Percentiles rank a stretch among this genome's conserved stretches.
Conservation (phyloP, 2,329 filamentous ascomycete species). For the Trichothecium roseum region DNA sequence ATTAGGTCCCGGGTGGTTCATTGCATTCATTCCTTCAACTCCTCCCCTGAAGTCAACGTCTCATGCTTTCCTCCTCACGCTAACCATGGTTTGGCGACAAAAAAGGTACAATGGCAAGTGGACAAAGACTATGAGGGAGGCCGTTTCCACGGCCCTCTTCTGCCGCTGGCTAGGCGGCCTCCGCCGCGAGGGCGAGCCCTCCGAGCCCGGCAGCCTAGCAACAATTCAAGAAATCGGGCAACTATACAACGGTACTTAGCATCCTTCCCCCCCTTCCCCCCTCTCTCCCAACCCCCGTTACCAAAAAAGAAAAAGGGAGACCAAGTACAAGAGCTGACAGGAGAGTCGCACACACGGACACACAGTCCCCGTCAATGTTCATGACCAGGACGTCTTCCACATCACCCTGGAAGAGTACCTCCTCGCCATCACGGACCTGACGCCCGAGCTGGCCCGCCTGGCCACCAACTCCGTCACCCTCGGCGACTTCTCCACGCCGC, state of each 20-base stretch:
- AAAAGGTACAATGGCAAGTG: constrained; percentile 71
- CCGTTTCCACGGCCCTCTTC: constrained; percentile 48
- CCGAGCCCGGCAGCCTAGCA: constrained; percentile 55
- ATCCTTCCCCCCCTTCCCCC: constrained; percentile 1
- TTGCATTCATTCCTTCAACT: no score
- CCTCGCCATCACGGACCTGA: constrained; percentile 72
- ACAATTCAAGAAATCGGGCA: constrained; percentile 81
- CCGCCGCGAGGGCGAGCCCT: constrained; percentile 36
- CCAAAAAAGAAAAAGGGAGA: not conserved
- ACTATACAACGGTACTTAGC: constrained; percentile 59
- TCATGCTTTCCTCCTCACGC: no score
- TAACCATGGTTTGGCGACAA: constrained; percentile 3
- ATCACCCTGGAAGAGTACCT: constrained; percentile 97
- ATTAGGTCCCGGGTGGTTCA: no score
- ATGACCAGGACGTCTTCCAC: constrained; percentile 84
- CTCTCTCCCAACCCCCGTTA: constrained; percentile 1
- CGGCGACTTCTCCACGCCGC: constrained; percentile 74
- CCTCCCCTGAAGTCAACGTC: no score
- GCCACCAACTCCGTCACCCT: constrained; percentile 92
- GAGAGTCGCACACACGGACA: no score
- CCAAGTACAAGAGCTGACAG: not conserved
- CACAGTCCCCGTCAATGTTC: constrained; percentile 83
- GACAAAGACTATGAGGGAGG: constrained; percentile 74
- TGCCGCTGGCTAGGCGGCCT: constrained; percentile 74
- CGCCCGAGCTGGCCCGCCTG: constrained; percentile 82